Evolutionary conservation across 805 yeast species (phyloP).

Genomic region (Metschnikowia santaceciliae): DNA sequence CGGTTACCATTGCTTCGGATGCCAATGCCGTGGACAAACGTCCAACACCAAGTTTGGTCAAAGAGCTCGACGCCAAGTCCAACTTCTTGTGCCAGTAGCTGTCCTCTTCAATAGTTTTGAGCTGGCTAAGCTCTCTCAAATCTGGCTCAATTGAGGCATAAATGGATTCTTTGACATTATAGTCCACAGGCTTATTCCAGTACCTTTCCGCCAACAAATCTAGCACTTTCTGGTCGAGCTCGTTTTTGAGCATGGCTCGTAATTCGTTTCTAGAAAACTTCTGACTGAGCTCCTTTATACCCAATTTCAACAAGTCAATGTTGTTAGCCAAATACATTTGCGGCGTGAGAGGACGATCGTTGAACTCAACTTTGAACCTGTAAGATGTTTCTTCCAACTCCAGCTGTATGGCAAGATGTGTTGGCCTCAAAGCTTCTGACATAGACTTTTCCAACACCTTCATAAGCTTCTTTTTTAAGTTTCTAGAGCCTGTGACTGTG

Average conservation of each 20-base stretch:
- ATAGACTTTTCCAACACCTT: slow-evolving; percentile 84
- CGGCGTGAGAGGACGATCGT: slow-evolving; percentile 90
- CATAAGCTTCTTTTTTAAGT: slow-evolving; percentile 75
- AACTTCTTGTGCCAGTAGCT: slow-evolving; percentile 83
- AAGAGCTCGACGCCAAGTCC: slow-evolving; percentile 75
- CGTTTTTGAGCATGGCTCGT: slow-evolving; percentile 71
- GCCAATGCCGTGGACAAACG: slow-evolving; percentile 79
- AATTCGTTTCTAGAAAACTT: slow-evolving; percentile 81
- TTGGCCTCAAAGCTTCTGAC: slow-evolving; percentile 85
- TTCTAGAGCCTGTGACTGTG: slow-evolving; percentile 71
- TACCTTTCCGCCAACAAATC: slow-evolving; percentile 85
- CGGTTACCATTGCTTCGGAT: slow-evolving; percentile 74
- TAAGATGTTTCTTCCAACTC: slow-evolving; percentile 93
- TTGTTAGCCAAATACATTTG: slow-evolving; percentile 91
- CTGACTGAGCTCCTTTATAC: slow-evolving; percentile 81
- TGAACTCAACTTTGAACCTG: slow-evolving; percentile 92
- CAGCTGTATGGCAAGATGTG: slow-evolving; percentile 77
- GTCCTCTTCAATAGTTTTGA: slow-evolving; percentile 54
- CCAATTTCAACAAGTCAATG: slow-evolving; percentile 78
- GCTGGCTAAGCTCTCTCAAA: slow-evolving; percentile 51
- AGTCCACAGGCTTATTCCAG: slow-evolving; percentile 69
- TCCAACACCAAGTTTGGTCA: slow-evolving; percentile 93
- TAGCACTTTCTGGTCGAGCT: slow-evolving; percentile 82
- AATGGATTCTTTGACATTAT: slow-evolving; percentile 12
- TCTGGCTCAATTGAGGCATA: slow-evolving; percentile 40